Base-by-base conservation (phyloP, 2,329 filamentous ascomycete species). In the Acarospora socialis region DNA sequence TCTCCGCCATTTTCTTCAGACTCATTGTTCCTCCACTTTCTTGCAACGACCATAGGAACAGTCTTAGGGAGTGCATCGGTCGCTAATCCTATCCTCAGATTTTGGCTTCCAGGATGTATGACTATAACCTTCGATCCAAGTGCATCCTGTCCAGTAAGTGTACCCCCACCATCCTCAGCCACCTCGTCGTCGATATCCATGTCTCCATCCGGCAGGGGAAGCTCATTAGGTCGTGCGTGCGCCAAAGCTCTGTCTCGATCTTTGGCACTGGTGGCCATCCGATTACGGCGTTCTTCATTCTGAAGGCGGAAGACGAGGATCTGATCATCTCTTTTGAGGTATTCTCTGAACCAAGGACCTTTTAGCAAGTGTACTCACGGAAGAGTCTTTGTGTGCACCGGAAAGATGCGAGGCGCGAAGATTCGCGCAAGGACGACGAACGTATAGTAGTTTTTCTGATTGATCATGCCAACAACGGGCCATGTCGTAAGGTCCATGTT, bases 391-490 rank as follows among this genome's bases (percentile, higher is more conserved):
- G 3, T 3, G 16, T 12, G 12, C 23, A 25, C 12, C 3, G 16
- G 23, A 5, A 25, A 5, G 8, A 25, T 2, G 8, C 16, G 12
- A n/a, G 23, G 23, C 23, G 12, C 8, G 23, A 25, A 6, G 4
- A 6, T 5, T 32, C 7, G 19, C 17, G 21, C 7, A 22, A 7
- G 19, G 21, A 35, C 17, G 5, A 63, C 75, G 39, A 67, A 90
- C 82, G 86, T 93, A 56, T 94, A 94, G 58, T 98, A 98, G 57
- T 98, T 98, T 64, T 98, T 98, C 57, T 98, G 90, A 54, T 98
- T 98, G 59, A 98, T 98, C 48, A 90, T 82, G 25, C 73, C 69
- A 36, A 93, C 76, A 50, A 90, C 79, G 7, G 90, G 87, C 87
- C 90, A 98, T 54, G 70, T 92, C 28, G 84, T 81, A 51, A 90